Conservation (phyloP, 257 asterid genomes). For the Orobanche coerulescens region DNA sequence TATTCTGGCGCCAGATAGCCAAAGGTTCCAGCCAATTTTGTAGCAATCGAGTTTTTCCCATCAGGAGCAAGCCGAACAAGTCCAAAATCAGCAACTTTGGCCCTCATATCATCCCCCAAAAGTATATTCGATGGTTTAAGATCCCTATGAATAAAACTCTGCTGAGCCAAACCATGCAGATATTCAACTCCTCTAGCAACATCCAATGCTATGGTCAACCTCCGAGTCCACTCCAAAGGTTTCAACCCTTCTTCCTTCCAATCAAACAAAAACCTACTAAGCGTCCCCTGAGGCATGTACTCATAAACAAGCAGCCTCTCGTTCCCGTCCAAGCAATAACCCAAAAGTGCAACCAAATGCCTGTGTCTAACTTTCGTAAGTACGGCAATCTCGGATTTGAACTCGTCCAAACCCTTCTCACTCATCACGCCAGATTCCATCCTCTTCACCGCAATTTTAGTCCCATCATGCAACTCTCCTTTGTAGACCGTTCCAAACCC, state of each 20-base stretch:
- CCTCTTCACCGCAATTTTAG: constrained; percentile 77
- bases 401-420: constrained; percentile 76
- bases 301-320: constrained; percentile 79
- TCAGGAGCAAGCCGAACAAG: constrained; percentile 87
- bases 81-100: constrained; percentile 90
- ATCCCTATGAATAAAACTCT: constrained; percentile 84
- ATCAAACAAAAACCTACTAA: constrained; percentile 56
- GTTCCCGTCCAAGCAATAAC: constrained; percentile 66
- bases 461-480: constrained; percentile 81
- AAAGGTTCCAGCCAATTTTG: constrained; percentile 78
- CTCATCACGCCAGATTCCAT: constrained; percentile 77
- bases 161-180: constrained; percentile 80
- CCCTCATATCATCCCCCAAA: constrained; percentile 84
- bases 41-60: constrained; percentile 71
- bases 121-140: constrained; percentile 85
- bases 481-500: constrained; percentile 86
- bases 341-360: constrained; percentile 78
- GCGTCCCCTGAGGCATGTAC: constrained; percentile 89
- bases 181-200: constrained; percentile 89
- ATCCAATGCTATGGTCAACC: constrained; percentile 68
- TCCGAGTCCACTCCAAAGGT: constrained; percentile 81
- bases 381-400: constrained; percentile 80
- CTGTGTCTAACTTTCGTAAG: constrained; percentile 83
- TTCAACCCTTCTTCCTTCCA: constrained; percentile 69
- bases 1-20: constrained; percentile 91